Evolutionary conservation across 192 early-diverging fungal species (phyloP), one percentile per base, ranked within the genome.

Genomic region (Gaertneriomyces sp.): DNA sequence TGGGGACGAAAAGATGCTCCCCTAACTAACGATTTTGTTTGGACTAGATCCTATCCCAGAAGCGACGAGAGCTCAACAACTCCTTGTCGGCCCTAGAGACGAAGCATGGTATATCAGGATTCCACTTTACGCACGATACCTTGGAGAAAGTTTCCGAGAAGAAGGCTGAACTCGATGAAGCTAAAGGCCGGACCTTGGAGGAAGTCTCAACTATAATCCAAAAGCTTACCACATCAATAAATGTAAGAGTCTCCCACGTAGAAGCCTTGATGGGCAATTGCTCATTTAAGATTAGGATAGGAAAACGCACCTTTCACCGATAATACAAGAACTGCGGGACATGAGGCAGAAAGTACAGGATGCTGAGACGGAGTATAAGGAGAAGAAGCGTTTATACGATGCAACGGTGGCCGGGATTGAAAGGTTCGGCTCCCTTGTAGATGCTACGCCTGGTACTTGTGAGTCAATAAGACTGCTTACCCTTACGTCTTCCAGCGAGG

Each of bases 61-160:
- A 68, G 41, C 64, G 69, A 17, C 40, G 69, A 42, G 63, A 58
- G 8, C 54, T 75, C 7, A 52, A 78, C 45, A 65, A 67, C 19
- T 46, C 54, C 7, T 43, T 81, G 16, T 42, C 57, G 7, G 61
- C 64, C 11, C 50, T 74, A n/a, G 80, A 81, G 67, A 74, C 68
- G 49, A 39, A 60, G 46, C 73, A 68, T 39, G 79, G 79, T 39
- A 68, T 80, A 20, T 49, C 56, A 42, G 79, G 77, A 4, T 71
- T 71, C 61, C 70, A 77, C 61, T 54, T 57, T 38, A 76, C 80
- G 38, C 78, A 82, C 57, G 73, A 79, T 45, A 79, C 64, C 5
- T 62, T 81, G 4, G 80, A 81, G 57, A 80, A 78, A 39, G 80
- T 84, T 11, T 86, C 85, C 8, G 85, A 85, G 58, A 52, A 69